phyloP scores from a whole-genome alignment of 2,329 filamentous ascomycete genomes.

The Orbilia brochopaga region DNA sequence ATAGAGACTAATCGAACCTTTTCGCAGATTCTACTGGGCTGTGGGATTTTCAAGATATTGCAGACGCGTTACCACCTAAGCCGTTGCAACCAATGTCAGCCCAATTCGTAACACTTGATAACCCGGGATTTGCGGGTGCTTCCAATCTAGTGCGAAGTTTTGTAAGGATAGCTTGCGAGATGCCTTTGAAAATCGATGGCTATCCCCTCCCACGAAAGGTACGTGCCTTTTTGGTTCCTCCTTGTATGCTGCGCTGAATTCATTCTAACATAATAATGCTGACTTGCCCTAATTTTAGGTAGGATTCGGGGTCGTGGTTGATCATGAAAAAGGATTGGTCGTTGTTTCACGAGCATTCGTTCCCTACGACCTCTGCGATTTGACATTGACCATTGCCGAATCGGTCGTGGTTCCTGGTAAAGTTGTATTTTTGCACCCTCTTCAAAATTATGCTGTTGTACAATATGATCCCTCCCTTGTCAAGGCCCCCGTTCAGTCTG shows the following conservation, averaged over 20 bases:
- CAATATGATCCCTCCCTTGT: constrained; percentile 93
- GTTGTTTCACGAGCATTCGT: constrained; percentile 93
- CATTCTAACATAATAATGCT: not conserved
- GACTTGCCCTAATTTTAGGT: constrained; percentile 60
- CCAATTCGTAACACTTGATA: constrained; percentile 89
- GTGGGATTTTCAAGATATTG: constrained; percentile 92
- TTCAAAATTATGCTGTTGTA: constrained; percentile 95
- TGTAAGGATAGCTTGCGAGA: constrained; percentile 86
- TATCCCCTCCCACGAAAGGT: constrained; percentile 87
- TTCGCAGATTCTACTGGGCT: constrained; percentile 74
- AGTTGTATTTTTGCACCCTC: constrained; percentile 91
- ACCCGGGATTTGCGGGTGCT: constrained; percentile 85
- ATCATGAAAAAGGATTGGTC: constrained; percentile 93
- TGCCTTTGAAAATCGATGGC: constrained; percentile 97
- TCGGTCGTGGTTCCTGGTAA: constrained; percentile 93
- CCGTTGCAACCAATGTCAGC: constrained; percentile 76
- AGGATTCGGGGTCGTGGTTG: constrained; percentile 95
- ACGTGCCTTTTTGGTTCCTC: constrained; percentile 9
- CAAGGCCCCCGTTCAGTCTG: constrained; percentile 89
- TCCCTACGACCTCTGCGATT: constrained; percentile 95
- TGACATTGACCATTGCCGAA: constrained; percentile 93
- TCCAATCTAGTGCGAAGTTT: constrained; percentile 93
- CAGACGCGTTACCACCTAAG: constrained; percentile 76
- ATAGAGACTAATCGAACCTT: constrained; percentile 9
- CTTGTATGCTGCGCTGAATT: not conserved